Conservation (phyloP, 176 grass and related monocot genomes). For the Aegilops umbellulata region DNA sequence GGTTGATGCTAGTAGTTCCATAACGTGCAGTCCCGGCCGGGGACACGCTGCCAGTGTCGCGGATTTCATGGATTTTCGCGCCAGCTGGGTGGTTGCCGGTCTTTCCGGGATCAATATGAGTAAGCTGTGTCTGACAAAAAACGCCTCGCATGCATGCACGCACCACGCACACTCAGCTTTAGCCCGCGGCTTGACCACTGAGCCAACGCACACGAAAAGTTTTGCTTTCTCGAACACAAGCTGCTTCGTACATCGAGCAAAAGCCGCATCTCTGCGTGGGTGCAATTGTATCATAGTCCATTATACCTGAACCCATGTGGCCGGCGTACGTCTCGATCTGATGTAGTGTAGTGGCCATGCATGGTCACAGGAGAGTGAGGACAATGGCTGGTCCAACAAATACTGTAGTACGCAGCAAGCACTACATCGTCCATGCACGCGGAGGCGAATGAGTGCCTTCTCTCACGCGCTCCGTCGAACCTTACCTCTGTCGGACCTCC, state of each 20-base stretch:
- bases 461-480: constrained; percentile 25
- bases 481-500: neutral
- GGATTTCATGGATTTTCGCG: constrained; percentile 35
- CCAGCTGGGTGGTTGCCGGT: constrained; percentile 36
- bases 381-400: neutral
- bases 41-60: constrained; percentile 15
- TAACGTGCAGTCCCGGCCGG: neutral
- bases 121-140: constrained; percentile 36
- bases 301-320: neutral
- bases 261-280: neutral
- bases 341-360: neutral
- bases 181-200: constrained; percentile 4
- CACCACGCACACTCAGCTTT: constrained; percentile 34
- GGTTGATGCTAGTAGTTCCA: too few species aligned
- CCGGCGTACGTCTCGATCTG: neutral
- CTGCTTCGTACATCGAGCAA: neutral
- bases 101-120: constrained; percentile 36
- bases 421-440: neutral
- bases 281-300: neutral
- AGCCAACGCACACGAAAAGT: neutral
- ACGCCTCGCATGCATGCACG: constrained; percentile 31
- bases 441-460: constrained; percentile 20
- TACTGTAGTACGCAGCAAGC: neutral
- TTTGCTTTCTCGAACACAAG: neutral
- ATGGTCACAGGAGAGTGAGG: constrained; percentile 21